phyloP scores from a whole-genome alignment of 2,329 filamentous ascomycete species.

The Samsoniella hepiali region DNA sequence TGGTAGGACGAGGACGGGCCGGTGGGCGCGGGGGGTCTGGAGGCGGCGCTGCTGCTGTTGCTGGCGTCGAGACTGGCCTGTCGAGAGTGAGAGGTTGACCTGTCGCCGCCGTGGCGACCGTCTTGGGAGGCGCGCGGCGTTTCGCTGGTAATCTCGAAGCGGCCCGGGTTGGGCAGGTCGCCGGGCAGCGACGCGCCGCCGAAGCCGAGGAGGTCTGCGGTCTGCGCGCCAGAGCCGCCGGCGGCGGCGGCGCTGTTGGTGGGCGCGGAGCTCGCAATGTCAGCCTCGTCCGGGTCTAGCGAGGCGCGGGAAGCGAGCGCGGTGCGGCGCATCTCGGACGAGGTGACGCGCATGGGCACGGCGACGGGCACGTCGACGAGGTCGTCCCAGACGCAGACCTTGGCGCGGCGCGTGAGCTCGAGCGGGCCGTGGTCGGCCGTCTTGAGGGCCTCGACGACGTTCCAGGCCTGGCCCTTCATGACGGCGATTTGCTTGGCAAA shows the following conservation, averaged over 20 bases:
- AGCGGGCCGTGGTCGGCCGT: conserved; percentile 87
- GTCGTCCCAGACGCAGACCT: conserved; percentile 98
- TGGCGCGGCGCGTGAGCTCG: conserved; percentile 82
- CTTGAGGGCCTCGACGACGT: conserved; percentile 96
- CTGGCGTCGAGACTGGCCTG: neutral
- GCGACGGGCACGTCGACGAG: conserved; percentile 93
- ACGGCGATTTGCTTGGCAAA: conserved; percentile 97
- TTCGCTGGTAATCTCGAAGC: conserved; percentile 63
- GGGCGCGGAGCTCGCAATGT: conserved; percentile 59
- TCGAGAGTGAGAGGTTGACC: neutral
- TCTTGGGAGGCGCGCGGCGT: conserved; percentile 31
- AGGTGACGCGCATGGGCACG: conserved; percentile 81
- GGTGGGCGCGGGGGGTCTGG: neutral
- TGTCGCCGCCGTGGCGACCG: neutral
- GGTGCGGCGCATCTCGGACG: conserved; percentile 73
- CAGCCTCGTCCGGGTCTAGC: conserved; percentile 85
- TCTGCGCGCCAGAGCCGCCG: conserved; percentile 24
- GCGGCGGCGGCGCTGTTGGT: conserved; percentile 23
- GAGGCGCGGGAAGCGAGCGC: conserved; percentile 45
- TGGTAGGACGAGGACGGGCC: conserved; percentile 31
- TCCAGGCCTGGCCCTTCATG: conserved; percentile 99
- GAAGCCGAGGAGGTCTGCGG: conserved; percentile 69
- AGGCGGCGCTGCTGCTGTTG: neutral
- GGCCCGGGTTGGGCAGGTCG: conserved; percentile 70
- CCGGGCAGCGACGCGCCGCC: conserved; percentile 49